Evolutionary conservation across 495 filamentous ascomycete genomes (phyloP).

Genomic region (Penicillium ochrochloron): DNA sequence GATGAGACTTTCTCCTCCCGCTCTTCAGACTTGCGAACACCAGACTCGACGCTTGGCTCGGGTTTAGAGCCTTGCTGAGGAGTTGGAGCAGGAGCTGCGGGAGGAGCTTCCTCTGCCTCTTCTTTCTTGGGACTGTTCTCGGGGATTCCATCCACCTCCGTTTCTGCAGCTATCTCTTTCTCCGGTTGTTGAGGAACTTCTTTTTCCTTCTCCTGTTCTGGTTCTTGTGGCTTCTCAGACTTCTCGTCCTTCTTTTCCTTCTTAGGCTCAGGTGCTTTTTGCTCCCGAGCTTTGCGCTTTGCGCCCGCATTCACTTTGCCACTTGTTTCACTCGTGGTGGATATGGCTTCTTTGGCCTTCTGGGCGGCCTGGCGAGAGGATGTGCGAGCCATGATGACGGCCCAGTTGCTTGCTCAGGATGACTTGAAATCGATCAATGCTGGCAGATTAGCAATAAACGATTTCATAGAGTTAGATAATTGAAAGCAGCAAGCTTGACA

Average conservation of each 20-base stretch:
- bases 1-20: constrained; percentile 64
- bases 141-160: constrained; percentile 8
- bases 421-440: not conserved
- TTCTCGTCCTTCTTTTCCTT: not conserved
- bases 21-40: constrained; percentile 44
- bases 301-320: constrained; percentile 28
- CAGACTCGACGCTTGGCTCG: constrained; percentile 20
- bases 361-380: constrained; percentile 49
- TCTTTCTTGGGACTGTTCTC: constrained; percentile 27
- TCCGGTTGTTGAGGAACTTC: constrained; percentile 38
- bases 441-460: not conserved
- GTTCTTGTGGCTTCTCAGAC: constrained; percentile 36
- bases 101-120: constrained; percentile 1
- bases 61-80: constrained; percentile 16
- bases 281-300: constrained; percentile 42
- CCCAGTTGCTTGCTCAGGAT: not conserved
- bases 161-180: constrained; percentile 31
- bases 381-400: constrained; percentile 41
- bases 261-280: constrained; percentile 31
- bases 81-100: not conserved
- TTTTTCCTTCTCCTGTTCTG: constrained; percentile 33
- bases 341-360: constrained; percentile 52
- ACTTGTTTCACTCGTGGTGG: constrained; percentile 32
- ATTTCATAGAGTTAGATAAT: not conserved
- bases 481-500: not conserved